These are phyloP conservation scores for Obelidium mucronatum DNA, from an alignment of 192 early-diverging fungal genomes.

Conservation along the genomic window DNA sequence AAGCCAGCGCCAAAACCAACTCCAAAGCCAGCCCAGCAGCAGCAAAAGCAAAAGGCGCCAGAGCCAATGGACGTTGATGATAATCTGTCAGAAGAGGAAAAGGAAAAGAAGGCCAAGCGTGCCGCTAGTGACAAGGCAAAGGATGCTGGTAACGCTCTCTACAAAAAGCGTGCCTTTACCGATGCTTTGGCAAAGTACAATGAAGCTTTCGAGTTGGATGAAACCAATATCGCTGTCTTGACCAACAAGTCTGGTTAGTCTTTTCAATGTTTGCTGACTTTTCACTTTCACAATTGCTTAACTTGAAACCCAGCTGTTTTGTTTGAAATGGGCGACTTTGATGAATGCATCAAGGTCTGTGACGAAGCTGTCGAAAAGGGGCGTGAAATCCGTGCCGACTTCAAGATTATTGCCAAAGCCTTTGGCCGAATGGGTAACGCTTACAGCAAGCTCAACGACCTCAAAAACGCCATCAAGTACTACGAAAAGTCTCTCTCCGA, in stretches of 20 bases:
- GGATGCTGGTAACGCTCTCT: conserved; percentile 85
- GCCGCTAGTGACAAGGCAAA: conserved; percentile 72
- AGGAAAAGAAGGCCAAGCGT: conserved; percentile 73
- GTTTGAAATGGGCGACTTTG: conserved; percentile 92
- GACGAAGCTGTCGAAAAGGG: conserved; percentile 92
- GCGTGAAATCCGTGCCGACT: conserved; percentile 89
- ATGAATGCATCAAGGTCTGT: conserved; percentile 93
- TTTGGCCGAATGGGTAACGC: conserved; percentile 90
- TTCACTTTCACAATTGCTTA: too few relatives aligned
- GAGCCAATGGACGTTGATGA: conserved; percentile 52
- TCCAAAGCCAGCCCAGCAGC: conserved; percentile 17
- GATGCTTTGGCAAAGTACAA: conserved; percentile 87
- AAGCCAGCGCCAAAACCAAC: background rate
- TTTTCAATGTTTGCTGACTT: too few relatives aligned
- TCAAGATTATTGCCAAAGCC: conserved; percentile 95
- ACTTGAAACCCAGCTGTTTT: conserved; percentile 70
- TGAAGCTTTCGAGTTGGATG: conserved; percentile 90
- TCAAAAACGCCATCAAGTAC: conserved; percentile 88
- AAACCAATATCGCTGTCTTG: conserved; percentile 88
- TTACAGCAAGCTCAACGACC: conserved; percentile 80
- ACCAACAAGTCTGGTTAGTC: conserved; percentile 91
- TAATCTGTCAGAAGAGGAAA: conserved; percentile 64
- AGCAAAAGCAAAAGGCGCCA: conserved; percentile 35
- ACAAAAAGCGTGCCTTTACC: conserved; percentile 93
- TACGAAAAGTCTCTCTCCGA: conserved; percentile 94